Evolutionary conservation across 257 asterid species (phyloP).

Genomic region (Solanum virginianum): DNA sequence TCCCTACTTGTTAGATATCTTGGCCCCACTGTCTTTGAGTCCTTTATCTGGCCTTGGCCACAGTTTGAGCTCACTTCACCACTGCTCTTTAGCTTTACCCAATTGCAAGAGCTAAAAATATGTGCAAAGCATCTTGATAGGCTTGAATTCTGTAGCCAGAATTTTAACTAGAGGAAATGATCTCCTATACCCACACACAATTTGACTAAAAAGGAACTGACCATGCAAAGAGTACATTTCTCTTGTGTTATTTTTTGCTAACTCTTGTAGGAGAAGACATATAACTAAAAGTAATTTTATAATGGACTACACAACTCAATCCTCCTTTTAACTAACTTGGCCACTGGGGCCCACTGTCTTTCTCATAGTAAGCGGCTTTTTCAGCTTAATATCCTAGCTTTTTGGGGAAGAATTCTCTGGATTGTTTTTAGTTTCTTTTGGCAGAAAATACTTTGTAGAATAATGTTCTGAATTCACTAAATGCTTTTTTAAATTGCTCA

Average conservation of each 20-base stretch:
- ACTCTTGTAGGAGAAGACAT: neutral
- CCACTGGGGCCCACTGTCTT: neutral
- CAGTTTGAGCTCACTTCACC: neutral
- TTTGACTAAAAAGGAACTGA: neutral
- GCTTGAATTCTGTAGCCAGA: neutral
- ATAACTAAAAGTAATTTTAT: neutral
- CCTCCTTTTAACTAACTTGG: neutral
- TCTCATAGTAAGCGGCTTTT: neutral
- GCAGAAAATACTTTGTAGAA: neutral
- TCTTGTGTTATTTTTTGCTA: neutral
- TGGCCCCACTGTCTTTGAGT: neutral
- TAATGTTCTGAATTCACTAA: neutral
- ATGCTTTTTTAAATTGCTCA: neutral
- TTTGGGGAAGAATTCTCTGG: neutral
- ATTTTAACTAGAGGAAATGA: neutral
- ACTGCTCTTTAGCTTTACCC: neutral
- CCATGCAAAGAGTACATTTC: neutral
- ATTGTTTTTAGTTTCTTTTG: neutral
- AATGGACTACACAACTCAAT: neutral
- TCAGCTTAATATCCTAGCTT: neutral
- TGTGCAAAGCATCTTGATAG: neutral
- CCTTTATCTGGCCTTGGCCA: neutral
- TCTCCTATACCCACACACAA: neutral
- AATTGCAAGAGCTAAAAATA: neutral
- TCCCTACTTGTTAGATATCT: slow-evolving; percentile 41